phyloP scores from a whole-genome alignment of 306 rosid species.

The Malus domestica region ASM211411v1 NC_041790.1:15521501-15522000 shows the following conservation, averaged over 20 bases:
- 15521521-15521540: conserved; percentile 71
- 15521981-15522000: not conserved
- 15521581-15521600: not conserved
- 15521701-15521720: too few relatives aligned
- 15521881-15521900: conserved; percentile 97
- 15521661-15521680: not conserved
- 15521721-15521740: not conserved
- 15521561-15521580: conserved; percentile 91
- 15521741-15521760: not conserved
- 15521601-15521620: not conserved
- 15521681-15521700: not conserved
- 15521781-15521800: conserved; percentile 99
- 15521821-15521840: conserved; percentile 96
- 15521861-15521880: conserved; percentile 98
- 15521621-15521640: not conserved
- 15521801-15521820: conserved; percentile 99
- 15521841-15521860: conserved; percentile 99
- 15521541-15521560: conserved; percentile 90
- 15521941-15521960: not conserved
- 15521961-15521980: not conserved
- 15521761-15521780: conserved; percentile 80
- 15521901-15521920: conserved; percentile 82
- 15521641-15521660: not conserved
- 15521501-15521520: not conserved
- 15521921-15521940: conserved; percentile 10